These are phyloP conservation scores for Galerina sulciceps DNA, from an alignment of 768 basidiomycete species.

Conservation along the genomic window DNA sequence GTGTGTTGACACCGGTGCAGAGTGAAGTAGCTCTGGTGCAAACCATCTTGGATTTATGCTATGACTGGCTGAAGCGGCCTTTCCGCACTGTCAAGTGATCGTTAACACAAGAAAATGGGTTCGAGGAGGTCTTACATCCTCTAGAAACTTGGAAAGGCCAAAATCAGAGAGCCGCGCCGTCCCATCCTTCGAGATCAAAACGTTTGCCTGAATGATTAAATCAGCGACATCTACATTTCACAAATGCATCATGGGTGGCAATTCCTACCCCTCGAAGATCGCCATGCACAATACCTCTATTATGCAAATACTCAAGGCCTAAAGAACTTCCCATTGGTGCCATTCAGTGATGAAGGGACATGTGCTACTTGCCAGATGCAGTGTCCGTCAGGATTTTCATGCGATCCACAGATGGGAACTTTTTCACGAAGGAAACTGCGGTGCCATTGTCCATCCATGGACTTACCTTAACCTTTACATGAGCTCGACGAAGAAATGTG, in stretches of 20 bases:
- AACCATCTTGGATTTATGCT: constrained; percentile 41
- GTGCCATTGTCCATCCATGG: constrained; percentile 52
- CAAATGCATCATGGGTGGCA: not conserved
- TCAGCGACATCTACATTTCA: not conserved
- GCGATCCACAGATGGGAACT: constrained; percentile 34
- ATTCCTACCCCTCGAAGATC: constrained; percentile 43
- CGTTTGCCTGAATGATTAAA: constrained; percentile 35
- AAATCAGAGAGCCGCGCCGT: constrained; percentile 49
- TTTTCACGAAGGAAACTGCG: constrained; percentile 36
- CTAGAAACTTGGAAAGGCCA: constrained; percentile 42
- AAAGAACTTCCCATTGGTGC: not conserved
- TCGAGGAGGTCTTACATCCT: constrained; percentile 32
- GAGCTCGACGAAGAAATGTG: not conserved
- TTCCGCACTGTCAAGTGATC: constrained; percentile 27
- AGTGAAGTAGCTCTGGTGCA: constrained; percentile 44
- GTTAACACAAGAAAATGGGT: not conserved
- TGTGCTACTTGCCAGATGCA: constrained; percentile 34
- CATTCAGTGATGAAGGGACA: not conserved
- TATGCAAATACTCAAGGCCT: constrained; percentile 47
- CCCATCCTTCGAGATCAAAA: constrained; percentile 43
- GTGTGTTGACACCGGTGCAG: constrained; percentile 33
- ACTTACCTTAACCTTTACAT: constrained; percentile 37
- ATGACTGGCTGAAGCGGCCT: constrained; percentile 26
- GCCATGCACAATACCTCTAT: constrained; percentile 41
- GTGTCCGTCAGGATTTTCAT: constrained; percentile 41